Conservation (phyloP, 345 rosid species). For the Citrus hindsii region DNA sequence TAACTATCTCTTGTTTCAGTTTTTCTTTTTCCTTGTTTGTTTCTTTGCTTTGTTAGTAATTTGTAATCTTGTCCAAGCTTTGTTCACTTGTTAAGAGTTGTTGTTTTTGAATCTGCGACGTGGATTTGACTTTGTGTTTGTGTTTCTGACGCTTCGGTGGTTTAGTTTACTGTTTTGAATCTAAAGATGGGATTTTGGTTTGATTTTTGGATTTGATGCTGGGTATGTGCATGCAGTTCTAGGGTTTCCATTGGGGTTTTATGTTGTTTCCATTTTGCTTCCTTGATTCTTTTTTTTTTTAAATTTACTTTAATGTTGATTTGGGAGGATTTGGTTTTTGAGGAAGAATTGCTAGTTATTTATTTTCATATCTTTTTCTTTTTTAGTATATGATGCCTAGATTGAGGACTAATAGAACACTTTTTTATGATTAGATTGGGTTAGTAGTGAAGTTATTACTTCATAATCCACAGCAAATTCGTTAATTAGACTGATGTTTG, state of each 20-base stretch:
- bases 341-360: background rate
- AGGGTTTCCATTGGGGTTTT: background rate
- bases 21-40: background rate
- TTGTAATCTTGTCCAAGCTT: background rate
- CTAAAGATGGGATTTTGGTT: constrained; percentile 8
- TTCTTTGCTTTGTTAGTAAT: background rate
- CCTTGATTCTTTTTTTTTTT: no score
- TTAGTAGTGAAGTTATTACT: background rate
- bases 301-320: background rate
- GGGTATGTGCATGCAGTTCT: background rate
- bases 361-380: background rate
- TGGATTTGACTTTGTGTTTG: background rate
- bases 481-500: background rate
- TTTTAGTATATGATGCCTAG: background rate
- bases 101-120: background rate
- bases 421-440: background rate
- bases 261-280: background rate
- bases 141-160: constrained; percentile 14
- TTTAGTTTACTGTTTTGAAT: background rate
- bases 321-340: background rate
- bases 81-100: background rate
- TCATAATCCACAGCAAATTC: background rate
- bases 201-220: constrained; percentile 7
- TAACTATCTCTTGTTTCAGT: background rate
- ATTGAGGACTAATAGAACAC: background rate